Base-by-base conservation (phyloP, 805 yeast genomes). In the Candida ulmi region DNA sequence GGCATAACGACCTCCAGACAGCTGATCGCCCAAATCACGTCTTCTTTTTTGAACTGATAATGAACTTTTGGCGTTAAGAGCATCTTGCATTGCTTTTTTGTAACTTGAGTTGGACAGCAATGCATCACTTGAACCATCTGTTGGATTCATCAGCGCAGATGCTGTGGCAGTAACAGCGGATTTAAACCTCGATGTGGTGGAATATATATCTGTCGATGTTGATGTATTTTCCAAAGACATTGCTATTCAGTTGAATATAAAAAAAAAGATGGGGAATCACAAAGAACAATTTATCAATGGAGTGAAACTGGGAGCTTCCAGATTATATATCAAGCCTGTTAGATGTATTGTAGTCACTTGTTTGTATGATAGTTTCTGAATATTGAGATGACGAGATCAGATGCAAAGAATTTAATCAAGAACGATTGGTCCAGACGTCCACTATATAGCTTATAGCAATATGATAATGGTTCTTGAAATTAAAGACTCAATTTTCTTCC, bases 101-200 rank as follows among this genome's bases (percentile, higher is more conserved):
- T 71, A 76, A 36, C 62, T 61, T 19, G 64, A 48, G 31, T 61
- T 52, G 9, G 68, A 52, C 39, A 69, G 46, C 25, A 71, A 63
- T 4, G 67, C 66, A 38, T 63, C 62, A 16, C 48, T 34, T 2
- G 45, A 56, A 15, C 55, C 52, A 5, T 39, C 35, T 5, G 48
- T 36, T 24, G 46, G 44, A 15, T 47, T 47, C 24, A 75, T 70
- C 19, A 76, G 47, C 2, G 74, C 76, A 9, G 79, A 69, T 1
- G 82, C 81, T 2, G 82, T 75, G 2, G 78, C 68, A 0, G 78
- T 71, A 33, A 76, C 66, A 2, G 78, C 72, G 43, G 65, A 69
- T 11, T 75, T 68, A 30, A 73, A 47, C 40, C 67, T 56, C 11
- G 65, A 42, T 8, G 70, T 57, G 30, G 61, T 49, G 42, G 54